Evolutionary conservation across 257 asterid genomes (phyloP).

Genomic region (Nicotiana obtusifolia): DNA sequence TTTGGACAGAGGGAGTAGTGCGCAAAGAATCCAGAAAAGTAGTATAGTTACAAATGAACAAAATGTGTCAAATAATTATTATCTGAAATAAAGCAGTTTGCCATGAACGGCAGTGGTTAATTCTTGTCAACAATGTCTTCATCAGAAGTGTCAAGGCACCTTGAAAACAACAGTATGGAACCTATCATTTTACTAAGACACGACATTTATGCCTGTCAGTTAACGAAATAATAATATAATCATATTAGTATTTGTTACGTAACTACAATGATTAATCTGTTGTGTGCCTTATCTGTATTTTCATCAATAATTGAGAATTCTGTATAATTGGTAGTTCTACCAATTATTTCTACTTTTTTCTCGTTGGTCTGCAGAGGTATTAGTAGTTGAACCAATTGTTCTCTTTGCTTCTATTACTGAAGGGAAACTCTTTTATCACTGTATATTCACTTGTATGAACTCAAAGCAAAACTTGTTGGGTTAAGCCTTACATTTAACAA

Average conservation of each 20-base stretch:
- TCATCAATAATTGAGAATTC: background rate
- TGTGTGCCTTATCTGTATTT: background rate
- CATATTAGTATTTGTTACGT: background rate
- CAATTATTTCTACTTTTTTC: conserved; percentile 3
- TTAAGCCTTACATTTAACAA: no score
- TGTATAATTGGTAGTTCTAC: conserved; percentile 4
- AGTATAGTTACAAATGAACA: background rate
- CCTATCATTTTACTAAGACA: background rate
- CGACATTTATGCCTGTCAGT: background rate
- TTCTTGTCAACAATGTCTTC: background rate
- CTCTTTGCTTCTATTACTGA: background rate
- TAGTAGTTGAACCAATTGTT: conserved; percentile 1
- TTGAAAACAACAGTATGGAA: background rate
- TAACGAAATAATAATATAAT: background rate
- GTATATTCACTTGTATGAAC: background rate
- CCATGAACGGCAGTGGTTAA: background rate
- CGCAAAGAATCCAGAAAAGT: no score
- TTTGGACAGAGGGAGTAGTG: no score
- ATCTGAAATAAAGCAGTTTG: background rate
- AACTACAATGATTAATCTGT: background rate
- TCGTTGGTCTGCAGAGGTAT: background rate
- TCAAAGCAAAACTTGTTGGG: background rate
- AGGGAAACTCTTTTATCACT: background rate
- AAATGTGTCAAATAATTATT: background rate
- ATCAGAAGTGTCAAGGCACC: background rate